Evolutionary conservation across 257 asterid genomes (phyloP).

Genomic region (Rhazya stricta): DNA sequence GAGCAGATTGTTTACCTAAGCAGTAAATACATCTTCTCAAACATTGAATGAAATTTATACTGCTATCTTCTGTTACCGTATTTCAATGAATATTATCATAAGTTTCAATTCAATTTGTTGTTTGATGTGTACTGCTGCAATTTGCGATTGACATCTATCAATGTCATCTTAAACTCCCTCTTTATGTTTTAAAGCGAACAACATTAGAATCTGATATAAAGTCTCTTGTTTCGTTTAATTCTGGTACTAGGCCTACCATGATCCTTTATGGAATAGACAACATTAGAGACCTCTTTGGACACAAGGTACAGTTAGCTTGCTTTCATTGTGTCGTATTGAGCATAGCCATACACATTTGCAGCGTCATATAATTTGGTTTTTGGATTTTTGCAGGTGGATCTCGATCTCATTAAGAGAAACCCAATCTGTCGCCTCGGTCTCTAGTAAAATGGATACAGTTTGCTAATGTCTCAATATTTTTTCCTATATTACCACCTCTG

Average conservation of each 20-base stretch:
- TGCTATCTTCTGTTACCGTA: neutral
- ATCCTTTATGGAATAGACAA: slow-evolving; percentile 84
- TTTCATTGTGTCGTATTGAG: neutral
- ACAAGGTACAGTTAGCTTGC: slow-evolving; percentile 50
- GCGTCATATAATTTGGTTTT: slow-evolving; percentile 7
- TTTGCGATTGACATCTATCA: neutral
- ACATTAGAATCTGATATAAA: neutral
- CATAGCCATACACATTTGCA: neutral
- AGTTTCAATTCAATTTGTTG: neutral
- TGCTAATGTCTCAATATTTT: neutral
- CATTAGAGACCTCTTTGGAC: slow-evolving; percentile 95
- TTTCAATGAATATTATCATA: neutral
- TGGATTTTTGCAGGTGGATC: slow-evolving; percentile 68
- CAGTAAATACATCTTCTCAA: neutral
- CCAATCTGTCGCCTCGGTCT: slow-evolving; percentile 79
- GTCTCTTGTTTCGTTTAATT: slow-evolving; percentile 7
- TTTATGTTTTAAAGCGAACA: neutral
- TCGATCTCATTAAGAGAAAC: slow-evolving; percentile 69
- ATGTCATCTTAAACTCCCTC: neutral
- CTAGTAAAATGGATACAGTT: slow-evolving; percentile 8
- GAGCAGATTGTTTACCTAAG: neutral
- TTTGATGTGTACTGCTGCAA: neutral
- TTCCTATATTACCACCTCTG: neutral
- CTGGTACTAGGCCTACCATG: slow-evolving; percentile 78
- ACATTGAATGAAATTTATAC: neutral